Evolutionary conservation across 106 monocot species (phyloP), one percentile per base, ranked within the genome.

Genomic region (Phalaenopsis aphrodite): DNA sequence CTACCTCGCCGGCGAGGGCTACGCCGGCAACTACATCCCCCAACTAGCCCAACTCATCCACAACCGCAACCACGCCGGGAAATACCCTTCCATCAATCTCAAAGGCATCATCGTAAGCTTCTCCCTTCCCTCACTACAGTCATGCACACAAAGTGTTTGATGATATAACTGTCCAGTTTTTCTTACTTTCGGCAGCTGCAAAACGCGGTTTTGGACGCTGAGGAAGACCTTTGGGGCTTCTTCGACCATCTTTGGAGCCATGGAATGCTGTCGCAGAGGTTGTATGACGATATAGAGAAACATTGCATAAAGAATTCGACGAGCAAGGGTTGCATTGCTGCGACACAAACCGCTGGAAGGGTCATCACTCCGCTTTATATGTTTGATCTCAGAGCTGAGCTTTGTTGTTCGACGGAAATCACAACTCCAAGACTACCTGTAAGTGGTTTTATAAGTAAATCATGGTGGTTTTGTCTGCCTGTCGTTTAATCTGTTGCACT

Each of bases 11-110:
- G 89, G 89, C 19, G 89, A 89, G 68, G 85, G 89, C 78, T 89
- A 89, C 78, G 89, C 83, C 68, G 89, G 89, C 5, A 87, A 89
- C 79, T 87, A 83, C 84, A 77, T 89, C 58, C 87, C 89, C 16
- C 87, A 87, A 66, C 87, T 89, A 23, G 82, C 89, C 78, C 24
- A 71, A 37, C 8, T 61, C 75, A 85, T 89, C 57, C 78, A 79
- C 66, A 77, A 43, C 19, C 55, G 47, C 78, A 89, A 87, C 41
- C 49, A 57, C 12, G 9, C 52, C 9, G 8, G 10, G 43, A 45
- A 41, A 5, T 5, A 5, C 42, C 11, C 41, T 14, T 2, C 55
- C 77, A 85, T 88, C 85, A 85, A 88, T 46, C 77, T 85, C 72
- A 82, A 82, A 23, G 84, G 77, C 19, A 41, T 85, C n/a, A n/a